Evolutionary conservation across 116 monocot genomes (phyloP).

Genomic region (Trichopus zeylanicus): DNA sequence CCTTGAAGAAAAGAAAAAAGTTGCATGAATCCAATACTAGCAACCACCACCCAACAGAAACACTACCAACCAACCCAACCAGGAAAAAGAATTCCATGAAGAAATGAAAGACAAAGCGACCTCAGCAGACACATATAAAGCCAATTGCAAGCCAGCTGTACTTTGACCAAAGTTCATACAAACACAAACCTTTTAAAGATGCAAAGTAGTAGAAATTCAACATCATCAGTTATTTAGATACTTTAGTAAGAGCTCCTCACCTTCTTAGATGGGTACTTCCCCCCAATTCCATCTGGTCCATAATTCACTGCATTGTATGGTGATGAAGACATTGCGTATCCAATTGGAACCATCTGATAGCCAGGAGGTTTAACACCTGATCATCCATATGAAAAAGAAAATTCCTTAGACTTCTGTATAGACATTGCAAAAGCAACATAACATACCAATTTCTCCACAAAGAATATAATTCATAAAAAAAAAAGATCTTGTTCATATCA

Average conservation of each 20-base stretch:
- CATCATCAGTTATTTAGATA: not conserved
- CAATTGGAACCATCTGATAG: constrained; percentile 48
- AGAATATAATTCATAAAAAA: too few species aligned
- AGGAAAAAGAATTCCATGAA: too few species aligned
- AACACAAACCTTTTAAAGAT: not conserved
- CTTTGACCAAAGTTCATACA: too few species aligned
- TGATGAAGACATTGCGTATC: constrained; percentile 52
- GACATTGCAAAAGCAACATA: not conserved
- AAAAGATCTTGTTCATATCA: too few species aligned
- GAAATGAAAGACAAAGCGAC: too few species aligned
- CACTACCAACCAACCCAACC: too few species aligned
- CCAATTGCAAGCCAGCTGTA: too few species aligned
- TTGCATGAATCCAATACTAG: too few species aligned
- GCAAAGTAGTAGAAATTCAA: not conserved
- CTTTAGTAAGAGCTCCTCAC: constrained; percentile 5
- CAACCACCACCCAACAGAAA: too few species aligned
- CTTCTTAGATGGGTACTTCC: constrained; percentile 60
- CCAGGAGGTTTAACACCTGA: constrained; percentile 48
- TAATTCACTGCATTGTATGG: constrained; percentile 57
- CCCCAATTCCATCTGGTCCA: constrained; percentile 69
- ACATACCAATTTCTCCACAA: not conserved
- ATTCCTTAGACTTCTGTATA: not conserved
- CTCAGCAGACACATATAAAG: too few species aligned
- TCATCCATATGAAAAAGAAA: constrained; percentile 2
- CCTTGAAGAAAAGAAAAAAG: too few species aligned